Conservation (phyloP, 257 asterid genomes). For the Rehmannia glutinosa region DNA sequence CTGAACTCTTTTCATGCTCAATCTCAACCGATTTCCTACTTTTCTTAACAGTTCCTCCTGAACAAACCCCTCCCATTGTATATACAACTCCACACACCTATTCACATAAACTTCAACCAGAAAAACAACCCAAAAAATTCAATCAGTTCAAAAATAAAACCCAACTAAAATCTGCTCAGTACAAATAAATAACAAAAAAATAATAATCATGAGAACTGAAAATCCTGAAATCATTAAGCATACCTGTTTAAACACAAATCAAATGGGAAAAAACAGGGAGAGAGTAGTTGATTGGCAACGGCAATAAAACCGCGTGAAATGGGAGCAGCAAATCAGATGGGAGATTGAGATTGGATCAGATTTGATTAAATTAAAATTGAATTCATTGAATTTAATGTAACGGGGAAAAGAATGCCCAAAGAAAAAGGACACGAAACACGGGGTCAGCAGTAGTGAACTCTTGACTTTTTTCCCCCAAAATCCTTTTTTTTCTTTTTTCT, state of each 20-base stretch:
- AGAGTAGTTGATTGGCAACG: conserved; percentile 3
- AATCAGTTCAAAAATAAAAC: background rate
- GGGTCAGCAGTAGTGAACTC: conserved; percentile 36
- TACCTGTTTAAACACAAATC: conserved; percentile 7
- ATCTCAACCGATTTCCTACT: conserved; percentile 34
- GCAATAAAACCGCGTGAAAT: conserved; percentile 31
- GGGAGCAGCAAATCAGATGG: conserved; percentile 22
- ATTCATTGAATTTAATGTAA: conserved; percentile 30
- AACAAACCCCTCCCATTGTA: conserved; percentile 92
- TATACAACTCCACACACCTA: conserved; percentile 24
- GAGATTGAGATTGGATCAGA: conserved; percentile 25
- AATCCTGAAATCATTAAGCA: background rate
- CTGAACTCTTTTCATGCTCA: conserved; percentile 45
- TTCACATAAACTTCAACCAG: conserved; percentile 18
- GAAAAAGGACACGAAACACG: conserved; percentile 38
- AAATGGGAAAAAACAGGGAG: background rate
- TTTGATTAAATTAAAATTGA: conserved; percentile 18
- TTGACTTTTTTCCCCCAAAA: conserved; percentile 24
- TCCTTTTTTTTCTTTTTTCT: background rate
- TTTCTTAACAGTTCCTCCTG: conserved; percentile 60
- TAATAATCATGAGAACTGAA: background rate
- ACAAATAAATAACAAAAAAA: background rate
- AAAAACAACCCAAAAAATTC: background rate
- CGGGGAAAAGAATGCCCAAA: conserved; percentile 9
- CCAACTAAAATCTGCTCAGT: background rate